phyloP scores from a whole-genome alignment of 129 eudicot species.

The carrot (Daucus carota) region DNA sequence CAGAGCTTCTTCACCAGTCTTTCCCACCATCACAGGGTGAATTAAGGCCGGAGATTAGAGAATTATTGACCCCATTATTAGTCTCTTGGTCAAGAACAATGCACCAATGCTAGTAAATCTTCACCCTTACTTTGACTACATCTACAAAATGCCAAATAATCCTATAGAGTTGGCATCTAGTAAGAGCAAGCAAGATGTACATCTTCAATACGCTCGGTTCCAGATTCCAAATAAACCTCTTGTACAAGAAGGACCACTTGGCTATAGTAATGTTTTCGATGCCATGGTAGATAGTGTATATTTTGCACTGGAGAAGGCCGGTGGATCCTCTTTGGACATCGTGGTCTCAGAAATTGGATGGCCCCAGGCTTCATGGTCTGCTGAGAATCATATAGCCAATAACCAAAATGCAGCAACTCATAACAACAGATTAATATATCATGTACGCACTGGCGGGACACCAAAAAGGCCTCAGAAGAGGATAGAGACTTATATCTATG shows the following conservation, averaged over 20 bases:
- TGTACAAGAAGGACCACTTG: constrained; percentile 4
- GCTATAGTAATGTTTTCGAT: constrained; percentile 28
- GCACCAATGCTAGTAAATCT: background rate
- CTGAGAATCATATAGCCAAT: constrained; percentile 26
- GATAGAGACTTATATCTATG: background rate
- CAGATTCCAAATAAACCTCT: background rate
- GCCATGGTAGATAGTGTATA: constrained; percentile 27
- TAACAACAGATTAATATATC: constrained; percentile 23
- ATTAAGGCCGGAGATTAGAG: background rate
- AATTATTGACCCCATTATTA: constrained; percentile 18
- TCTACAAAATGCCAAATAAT: background rate
- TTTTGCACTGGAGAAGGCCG: constrained; percentile 27
- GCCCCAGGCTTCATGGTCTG: constrained; percentile 26
- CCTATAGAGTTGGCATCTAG: background rate
- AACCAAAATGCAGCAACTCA: constrained; percentile 29
- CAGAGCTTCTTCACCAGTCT: constrained; percentile 3
- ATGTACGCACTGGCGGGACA: constrained; percentile 26
- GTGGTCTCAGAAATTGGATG: constrained; percentile 72
- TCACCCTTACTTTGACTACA: background rate
- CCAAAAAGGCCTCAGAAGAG: constrained; percentile 18
- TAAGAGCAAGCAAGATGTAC: background rate
- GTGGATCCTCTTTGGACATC: constrained; percentile 19
- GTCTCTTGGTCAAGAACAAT: constrained; percentile 10
- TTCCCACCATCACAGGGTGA: constrained; percentile 30
- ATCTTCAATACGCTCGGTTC: constrained; percentile 26